Evolutionary conservation across 148 eudicot species (phyloP).

Genomic region (Nyssa sinensis): DNA sequence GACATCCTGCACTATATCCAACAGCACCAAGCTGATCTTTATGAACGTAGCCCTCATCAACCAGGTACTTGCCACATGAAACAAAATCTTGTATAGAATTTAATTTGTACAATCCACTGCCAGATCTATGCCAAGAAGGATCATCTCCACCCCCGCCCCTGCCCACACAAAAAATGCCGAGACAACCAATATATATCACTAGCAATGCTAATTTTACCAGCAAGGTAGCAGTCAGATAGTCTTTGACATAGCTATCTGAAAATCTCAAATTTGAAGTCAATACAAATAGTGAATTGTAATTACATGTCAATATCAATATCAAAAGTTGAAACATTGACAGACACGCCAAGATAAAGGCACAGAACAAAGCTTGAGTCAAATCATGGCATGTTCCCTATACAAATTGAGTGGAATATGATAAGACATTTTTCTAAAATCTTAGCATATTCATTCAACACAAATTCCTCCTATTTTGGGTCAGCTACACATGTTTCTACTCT

Average conservation of each 20-base stretch:
- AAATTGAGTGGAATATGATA: neutral
- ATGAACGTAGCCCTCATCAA: constrained; percentile 63
- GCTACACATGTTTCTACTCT: neutral
- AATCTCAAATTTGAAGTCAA: neutral
- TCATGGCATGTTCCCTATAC: neutral
- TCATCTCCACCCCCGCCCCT: constrained; percentile 84
- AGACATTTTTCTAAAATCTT: neutral
- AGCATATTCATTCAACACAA: neutral
- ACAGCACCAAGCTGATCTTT: constrained; percentile 65
- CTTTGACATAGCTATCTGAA: neutral
- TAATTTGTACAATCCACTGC: constrained; percentile 70
- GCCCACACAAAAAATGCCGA: constrained; percentile 16
- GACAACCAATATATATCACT: neutral
- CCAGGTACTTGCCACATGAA: constrained; percentile 72
- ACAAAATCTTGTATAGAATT: constrained; percentile 82
- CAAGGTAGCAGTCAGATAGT: neutral
- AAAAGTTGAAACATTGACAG: neutral
- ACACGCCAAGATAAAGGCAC: neutral
- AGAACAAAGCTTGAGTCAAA: constrained; percentile 11
- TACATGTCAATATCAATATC: neutral
- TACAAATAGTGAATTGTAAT: neutral
- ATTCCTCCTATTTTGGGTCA: neutral
- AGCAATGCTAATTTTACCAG: neutral
- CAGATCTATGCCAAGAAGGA: constrained; percentile 80
- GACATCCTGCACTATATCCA: constrained; percentile 88